Conservation (phyloP, 2,329 filamentous ascomycete species). For the Aotearoamyces nothofagi region DNA sequence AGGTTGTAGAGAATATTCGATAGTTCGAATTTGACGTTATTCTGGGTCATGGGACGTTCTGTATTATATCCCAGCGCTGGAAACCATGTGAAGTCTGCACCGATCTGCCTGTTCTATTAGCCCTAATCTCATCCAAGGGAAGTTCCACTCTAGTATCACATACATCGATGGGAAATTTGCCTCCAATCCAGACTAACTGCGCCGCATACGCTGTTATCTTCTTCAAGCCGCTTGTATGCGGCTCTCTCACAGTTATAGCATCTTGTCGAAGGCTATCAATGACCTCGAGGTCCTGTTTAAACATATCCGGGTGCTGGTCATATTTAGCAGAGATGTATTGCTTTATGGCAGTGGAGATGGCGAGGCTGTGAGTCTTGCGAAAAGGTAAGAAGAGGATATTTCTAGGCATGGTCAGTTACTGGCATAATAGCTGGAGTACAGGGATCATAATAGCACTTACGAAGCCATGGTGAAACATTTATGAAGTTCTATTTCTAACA, state of each 20-base stretch:
- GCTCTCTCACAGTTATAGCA: conserved; percentile 78
- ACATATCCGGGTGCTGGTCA: conserved; percentile 97
- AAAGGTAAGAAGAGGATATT: conserved; percentile 43
- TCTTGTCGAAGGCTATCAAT: conserved; percentile 74
- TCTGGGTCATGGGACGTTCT: conserved; percentile 50
- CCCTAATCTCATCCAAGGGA: conserved; percentile 5
- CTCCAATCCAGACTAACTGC: conserved; percentile 82
- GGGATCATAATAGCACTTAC: not conserved
- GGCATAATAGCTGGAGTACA: not conserved
- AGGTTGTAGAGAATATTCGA: conserved; percentile 91
- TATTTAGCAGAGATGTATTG: conserved; percentile 97
- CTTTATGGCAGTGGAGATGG: conserved; percentile 69
- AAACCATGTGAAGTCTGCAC: conserved; percentile 94
- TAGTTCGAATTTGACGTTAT: conserved; percentile 67
- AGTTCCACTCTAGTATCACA: conserved; percentile 12
- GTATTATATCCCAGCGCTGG: conserved; percentile 83
- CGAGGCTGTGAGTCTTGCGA: conserved; percentile 66
- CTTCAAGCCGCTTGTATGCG: conserved; percentile 71
- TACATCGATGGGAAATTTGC: conserved; percentile 93
- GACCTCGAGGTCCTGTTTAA: conserved; percentile 71
- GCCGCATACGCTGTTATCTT: conserved; percentile 87
- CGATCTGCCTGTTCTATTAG: conserved; percentile 51
- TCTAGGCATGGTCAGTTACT: conserved; percentile 8
- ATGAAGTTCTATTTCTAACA: too few species aligned
- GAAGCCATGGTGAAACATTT: too few species aligned